These are phyloP conservation scores for Coffea canephora DNA, from an alignment of 257 asterid genomes.

Conservation along the genomic window DNA sequence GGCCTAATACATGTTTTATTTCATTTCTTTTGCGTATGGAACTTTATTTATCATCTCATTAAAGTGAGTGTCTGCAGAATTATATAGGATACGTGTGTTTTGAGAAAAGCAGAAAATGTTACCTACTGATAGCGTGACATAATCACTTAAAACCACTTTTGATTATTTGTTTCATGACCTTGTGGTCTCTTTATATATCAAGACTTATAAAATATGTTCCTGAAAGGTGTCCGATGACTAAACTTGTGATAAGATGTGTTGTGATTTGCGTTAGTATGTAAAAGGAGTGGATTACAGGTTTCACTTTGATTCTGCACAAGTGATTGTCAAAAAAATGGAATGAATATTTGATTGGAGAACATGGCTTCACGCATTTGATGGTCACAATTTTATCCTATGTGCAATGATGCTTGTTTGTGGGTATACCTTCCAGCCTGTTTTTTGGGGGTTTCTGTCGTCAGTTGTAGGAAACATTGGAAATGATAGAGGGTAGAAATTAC, in stretches of 20 bases:
- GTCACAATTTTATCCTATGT: neutral
- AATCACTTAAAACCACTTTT: neutral
- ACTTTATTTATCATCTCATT: too few relatives aligned
- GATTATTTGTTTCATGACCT: too few relatives aligned
- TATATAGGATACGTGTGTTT: too few relatives aligned
- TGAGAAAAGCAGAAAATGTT: too few relatives aligned
- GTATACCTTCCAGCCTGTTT: neutral
- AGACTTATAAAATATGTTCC: neutral
- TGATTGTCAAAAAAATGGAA: neutral
- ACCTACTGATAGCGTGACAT: too few relatives aligned
- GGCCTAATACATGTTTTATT: neutral
- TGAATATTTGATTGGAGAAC: neutral
- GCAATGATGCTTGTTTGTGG: neutral
- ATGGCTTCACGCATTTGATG: neutral
- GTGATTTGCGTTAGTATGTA: neutral
- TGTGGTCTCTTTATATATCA: too few relatives aligned
- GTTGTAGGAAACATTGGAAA: neutral
- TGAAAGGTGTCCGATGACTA: neutral
- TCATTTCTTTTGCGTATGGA: too few relatives aligned
- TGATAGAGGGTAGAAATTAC: neutral
- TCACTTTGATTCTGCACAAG: neutral
- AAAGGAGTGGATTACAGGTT: neutral
- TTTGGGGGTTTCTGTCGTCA: neutral
- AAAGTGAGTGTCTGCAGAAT: too few relatives aligned
- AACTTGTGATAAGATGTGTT: neutral